Base-by-base conservation (phyloP, 345 rosid genomes). In the Eucalyptus sideroxylon region DNA sequence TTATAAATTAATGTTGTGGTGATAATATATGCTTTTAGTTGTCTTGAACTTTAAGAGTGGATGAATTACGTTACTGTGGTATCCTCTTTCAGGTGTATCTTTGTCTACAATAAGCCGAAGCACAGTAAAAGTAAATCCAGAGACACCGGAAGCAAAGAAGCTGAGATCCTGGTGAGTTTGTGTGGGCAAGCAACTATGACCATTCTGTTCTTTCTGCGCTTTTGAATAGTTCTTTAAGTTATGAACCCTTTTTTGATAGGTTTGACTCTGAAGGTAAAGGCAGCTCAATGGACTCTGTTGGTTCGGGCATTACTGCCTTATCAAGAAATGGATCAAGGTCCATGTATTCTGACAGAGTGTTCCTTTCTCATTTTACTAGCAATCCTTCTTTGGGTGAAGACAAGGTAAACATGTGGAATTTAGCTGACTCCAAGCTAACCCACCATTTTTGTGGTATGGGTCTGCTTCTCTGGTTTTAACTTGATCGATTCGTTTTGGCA, bases 211-310 rank as follows among this genome's bases (percentile, higher is more conserved):
- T 44, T 86, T 17, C 86, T 65, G 34, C 3, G 42, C 60, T 50
- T 40, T 40, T 40, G 19, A 56, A 9, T 67, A 40, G 49, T 50
- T 47, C 42, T 89, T 83, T 23, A 21, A 26, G 51, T 24, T 27
- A 34, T 11, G 30, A 6, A 37, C 37, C 44, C 19, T 40, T 27
- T 88, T 27, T 88, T 47, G 86, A 60, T 55, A 97, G 99, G 99
- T 97, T 94, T 91, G 96, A 97, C 49, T 93, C 96, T 44, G 99
- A 98, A 93, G 99, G 99, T 55, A 95, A 96, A 91, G 96, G 90
- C 62, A 92, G 95, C 49, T 91, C 98, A 85, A 92, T 98, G 99
- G 95, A 96, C 86, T 93, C 98, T 53, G 87, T 98, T 91, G 96
- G 94, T 86, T 91, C 93, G 90, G 95, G 96, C 90, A 90, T 94